Percentiles rank a stretch among this genome's conserved stretches.
Conservation (phyloP, 202 grass and related monocot species). For the Digitaria exilis region DNA sequence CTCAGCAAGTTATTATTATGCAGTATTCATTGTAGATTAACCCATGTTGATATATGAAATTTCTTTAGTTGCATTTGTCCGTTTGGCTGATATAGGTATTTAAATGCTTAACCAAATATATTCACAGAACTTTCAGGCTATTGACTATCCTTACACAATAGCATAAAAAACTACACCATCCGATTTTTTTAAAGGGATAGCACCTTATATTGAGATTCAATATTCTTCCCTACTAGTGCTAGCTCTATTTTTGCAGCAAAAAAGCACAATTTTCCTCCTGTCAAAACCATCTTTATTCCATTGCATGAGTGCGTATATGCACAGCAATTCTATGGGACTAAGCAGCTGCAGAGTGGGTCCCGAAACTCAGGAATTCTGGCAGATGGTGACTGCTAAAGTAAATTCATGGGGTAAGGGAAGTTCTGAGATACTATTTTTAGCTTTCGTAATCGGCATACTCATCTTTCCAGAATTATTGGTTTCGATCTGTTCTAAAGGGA, state of each 20-base stretch:
- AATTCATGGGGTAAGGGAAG: background rate
- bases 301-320: constrained; percentile 27
- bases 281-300: constrained; percentile 46
- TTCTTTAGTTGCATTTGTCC: background rate
- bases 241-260: constrained; percentile 16
- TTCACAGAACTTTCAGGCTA: background rate
- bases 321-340: constrained; percentile 21
- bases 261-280: constrained; percentile 6
- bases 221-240: background rate
- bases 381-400: constrained; percentile 47
- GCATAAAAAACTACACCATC: background rate
- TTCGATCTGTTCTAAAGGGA: constrained; percentile 23
- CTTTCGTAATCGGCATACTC: constrained; percentile 22
- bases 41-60: background rate
- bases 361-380: constrained; percentile 28
- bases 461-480: constrained; percentile 35
- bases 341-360: constrained; percentile 19
- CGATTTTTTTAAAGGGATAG: background rate
- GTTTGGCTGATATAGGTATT: background rate
- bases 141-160: background rate
- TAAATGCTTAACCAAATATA: background rate
- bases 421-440: constrained; percentile 20
- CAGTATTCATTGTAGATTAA: background rate
- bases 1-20: too few species aligned
- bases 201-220: constrained; percentile 14